Evolutionary conservation across 805 yeast genomes (phyloP).

Genomic region (Cyberlindnera misumaiensis): DNA sequence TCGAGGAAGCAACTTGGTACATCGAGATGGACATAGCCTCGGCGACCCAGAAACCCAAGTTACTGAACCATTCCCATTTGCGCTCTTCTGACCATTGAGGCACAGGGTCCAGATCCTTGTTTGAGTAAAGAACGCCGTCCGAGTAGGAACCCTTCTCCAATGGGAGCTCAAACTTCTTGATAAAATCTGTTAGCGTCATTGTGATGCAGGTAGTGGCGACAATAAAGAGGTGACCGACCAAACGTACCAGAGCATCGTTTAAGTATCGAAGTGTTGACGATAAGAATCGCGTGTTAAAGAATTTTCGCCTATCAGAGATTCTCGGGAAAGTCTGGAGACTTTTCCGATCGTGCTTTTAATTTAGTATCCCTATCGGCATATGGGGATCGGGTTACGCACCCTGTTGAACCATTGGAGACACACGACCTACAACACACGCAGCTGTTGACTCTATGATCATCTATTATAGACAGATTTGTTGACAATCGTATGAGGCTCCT

Average conservation of each 20-base stretch:
- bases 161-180: slow-evolving; percentile 14
- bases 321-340: no score
- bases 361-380: no score
- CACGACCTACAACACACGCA: no score
- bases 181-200: not conserved
- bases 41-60: slow-evolving; percentile 54
- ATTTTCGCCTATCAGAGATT: no score
- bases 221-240: no score
- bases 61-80: slow-evolving; percentile 59
- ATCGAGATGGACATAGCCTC: slow-evolving; percentile 76
- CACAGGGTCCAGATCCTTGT: slow-evolving; percentile 62
- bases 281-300: no score
- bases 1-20: slow-evolving; percentile 74
- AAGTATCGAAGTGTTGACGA: no score
- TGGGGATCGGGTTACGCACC: no score
- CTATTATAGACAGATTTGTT: slow-evolving; percentile 18
- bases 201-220: not conserved
- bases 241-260: no score
- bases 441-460: no score
- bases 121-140: slow-evolving; percentile 36
- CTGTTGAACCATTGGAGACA: no score
- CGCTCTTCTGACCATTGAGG: slow-evolving; percentile 49
- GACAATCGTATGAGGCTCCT: slow-evolving; percentile 26
- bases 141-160: slow-evolving; percentile 17
- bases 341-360: no score